Base-by-base conservation (phyloP, 1,139 yeast genomes). In the Sugiyamaella xylanicola region DNA sequence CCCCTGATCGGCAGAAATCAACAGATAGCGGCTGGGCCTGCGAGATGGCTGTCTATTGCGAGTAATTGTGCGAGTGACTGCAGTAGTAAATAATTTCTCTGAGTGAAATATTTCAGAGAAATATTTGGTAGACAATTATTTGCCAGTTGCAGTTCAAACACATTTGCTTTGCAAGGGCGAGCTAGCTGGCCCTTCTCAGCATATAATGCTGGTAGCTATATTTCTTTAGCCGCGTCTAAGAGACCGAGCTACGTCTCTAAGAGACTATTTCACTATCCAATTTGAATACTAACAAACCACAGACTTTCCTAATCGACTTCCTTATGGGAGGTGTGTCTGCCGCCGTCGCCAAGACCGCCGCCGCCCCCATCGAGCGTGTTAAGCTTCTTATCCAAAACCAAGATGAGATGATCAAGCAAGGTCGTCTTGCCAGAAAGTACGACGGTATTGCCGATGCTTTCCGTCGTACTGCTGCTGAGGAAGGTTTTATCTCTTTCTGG, bases 301-400 rank as follows among this genome's bases (percentile, higher is more conserved):
- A 54, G 57, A 62, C 65, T 68, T 82, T 82, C 73, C 67, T 79
- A 68, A 67, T 78, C 70, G 86, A 83, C 74, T 83, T 83, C 80
- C 68, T 83, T 74, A 83, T 85, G 89, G 90, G 89, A 73, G 90
- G 91, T 82, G 87, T 85, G 64, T 84, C 91, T 74, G 91, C 91
- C 76, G 91, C 91, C 68, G 85, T 85, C 77, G 83, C 90, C 64
- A 85, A 85, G 84, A 85, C 91, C 61, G 89, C 88, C 62, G 91
- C 91, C 67, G 91, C 91, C 67, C 91, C 91, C 76, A 85, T 85
- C 70, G 91, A 85, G 81, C 83, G 91, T 76, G 87, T 85, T 72
- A 85, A 85, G 81, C 80, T 85, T 67, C 82, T 85, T 74, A 84
- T 85, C 76, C 91, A 85, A 80, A 85, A 85, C 77, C 91, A 85